A percentile compares a stretch with the other conserved stretches of the same genome.
Evolutionary conservation across 2,329 filamentous ascomycete genomes (phyloP).

Genomic region (Stemphylium beticola): DNA sequence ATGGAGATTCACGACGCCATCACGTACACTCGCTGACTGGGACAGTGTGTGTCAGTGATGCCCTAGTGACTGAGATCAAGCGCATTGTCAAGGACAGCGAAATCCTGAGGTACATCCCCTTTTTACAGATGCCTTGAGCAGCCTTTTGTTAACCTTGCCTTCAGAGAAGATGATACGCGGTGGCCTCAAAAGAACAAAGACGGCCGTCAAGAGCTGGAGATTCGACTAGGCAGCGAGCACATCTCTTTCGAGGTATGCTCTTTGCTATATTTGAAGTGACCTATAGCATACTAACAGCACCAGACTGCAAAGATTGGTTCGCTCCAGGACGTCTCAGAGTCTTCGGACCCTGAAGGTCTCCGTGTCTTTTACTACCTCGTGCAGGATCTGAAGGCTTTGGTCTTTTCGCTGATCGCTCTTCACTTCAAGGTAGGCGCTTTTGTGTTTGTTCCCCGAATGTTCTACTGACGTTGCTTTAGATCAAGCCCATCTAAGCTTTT

Average conservation of each 20-base stretch:
- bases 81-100: slow-evolving; percentile 96
- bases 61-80: slow-evolving; percentile 92
- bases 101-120: slow-evolving; percentile 80
- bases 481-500: slow-evolving; percentile 69
- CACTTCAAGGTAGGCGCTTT: slow-evolving; percentile 80
- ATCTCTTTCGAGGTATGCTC: slow-evolving; percentile 89
- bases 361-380: slow-evolving; percentile 99
- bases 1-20: slow-evolving; percentile 48
- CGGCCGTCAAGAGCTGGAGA: slow-evolving; percentile 94
- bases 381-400: slow-evolving; percentile 93
- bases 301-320: slow-evolving; percentile 98
- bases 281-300: slow-evolving; percentile 24
- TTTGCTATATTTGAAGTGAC: neutral
- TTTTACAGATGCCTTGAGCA: neutral
- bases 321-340: slow-evolving; percentile 94
- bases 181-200: slow-evolving; percentile 99
- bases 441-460: too few relatives aligned
- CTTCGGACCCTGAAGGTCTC: slow-evolving; percentile 91
- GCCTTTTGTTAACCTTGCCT: slow-evolving; percentile 31
- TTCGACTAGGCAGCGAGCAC: slow-evolving; percentile 90
- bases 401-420: slow-evolving; percentile 93
- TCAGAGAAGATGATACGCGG: slow-evolving; percentile 94
- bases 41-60: slow-evolving; percentile 91
- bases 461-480: slow-evolving; percentile 50
- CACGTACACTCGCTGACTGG: slow-evolving; percentile 9